phyloP scores from a whole-genome alignment of 2,329 filamentous ascomycete species.

The Beauveria sp. region DNA sequence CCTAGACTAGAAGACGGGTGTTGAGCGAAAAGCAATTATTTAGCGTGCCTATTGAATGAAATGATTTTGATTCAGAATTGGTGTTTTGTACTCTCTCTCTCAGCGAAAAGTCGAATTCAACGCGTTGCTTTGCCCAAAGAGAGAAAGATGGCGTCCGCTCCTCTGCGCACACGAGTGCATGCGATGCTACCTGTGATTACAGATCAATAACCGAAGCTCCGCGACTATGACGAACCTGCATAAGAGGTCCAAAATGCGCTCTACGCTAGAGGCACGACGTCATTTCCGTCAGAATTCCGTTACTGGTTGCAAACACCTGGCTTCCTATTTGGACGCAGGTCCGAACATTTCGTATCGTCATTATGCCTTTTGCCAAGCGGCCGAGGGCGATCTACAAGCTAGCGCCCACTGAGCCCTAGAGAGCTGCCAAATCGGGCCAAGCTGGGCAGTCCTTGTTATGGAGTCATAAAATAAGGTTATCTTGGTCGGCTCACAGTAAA shows the following conservation, averaged over 20 bases:
- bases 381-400: not conserved
- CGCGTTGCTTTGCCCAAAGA: no score
- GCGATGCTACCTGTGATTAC: no score
- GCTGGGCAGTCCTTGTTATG: not conserved
- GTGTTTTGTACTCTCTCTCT: no score
- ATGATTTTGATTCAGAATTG: no score
- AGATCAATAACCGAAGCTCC: no score
- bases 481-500: no score
- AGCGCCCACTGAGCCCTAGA: not conserved
- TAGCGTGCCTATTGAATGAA: no score
- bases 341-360: not conserved
- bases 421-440: slow-evolving; percentile 1
- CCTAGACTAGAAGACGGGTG: not conserved
- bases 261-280: not conserved
- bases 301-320: not conserved
- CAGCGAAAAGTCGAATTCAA: no score
- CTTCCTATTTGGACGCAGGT: not conserved
- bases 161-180: no score
- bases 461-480: not conserved
- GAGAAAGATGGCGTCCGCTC: no score
- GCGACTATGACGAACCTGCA: not conserved
- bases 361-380: not conserved
- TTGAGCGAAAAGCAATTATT: not conserved
- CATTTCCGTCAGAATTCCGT: not conserved
- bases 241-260: not conserved